Evolutionary conservation across 495 filamentous ascomycete species (phyloP).

Genomic region (Pseudevernia furfuracea): DNA sequence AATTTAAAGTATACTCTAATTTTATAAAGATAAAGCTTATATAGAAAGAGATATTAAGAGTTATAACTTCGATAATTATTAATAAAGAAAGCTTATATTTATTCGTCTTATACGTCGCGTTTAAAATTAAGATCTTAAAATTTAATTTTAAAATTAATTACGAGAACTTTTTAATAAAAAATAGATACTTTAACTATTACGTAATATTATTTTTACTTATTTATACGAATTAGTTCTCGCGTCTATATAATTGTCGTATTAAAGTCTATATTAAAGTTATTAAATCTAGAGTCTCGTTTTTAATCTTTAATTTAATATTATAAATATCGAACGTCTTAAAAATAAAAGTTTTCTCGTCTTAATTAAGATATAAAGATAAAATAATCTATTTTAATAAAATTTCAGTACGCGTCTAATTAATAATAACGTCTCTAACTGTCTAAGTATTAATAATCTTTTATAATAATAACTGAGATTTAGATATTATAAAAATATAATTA

Average conservation of each 20-base stretch:
- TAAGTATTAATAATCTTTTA: no score
- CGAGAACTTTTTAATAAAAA: not conserved
- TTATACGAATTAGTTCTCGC: not conserved
- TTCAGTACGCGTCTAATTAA: not conserved
- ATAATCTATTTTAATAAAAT: not conserved
- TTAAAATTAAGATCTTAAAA: constrained; percentile 16
- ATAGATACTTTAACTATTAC: not conserved
- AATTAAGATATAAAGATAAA: not conserved
- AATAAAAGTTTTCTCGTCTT: no score
- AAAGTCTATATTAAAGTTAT: not conserved
- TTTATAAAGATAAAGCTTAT: constrained; percentile 18
- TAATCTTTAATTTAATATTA: not conserved
- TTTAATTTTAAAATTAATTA: constrained; percentile 5
- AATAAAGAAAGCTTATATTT: constrained; percentile 19
- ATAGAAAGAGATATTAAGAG: constrained; percentile 14
- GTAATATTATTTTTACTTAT: no score
- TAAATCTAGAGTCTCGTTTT: not conserved
- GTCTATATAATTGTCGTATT: not conserved
- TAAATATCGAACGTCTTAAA: no score
- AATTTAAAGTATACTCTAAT: not conserved
- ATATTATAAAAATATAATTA: no score
- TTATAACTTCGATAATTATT: constrained; percentile 10
- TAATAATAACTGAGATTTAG: no score
- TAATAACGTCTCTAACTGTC: no score
- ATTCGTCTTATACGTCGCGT: no score